Evolutionary conservation across 1,284 basidiomycete species (phyloP).

Genomic region (Cutaneotrichosporon curvatum): DNA sequence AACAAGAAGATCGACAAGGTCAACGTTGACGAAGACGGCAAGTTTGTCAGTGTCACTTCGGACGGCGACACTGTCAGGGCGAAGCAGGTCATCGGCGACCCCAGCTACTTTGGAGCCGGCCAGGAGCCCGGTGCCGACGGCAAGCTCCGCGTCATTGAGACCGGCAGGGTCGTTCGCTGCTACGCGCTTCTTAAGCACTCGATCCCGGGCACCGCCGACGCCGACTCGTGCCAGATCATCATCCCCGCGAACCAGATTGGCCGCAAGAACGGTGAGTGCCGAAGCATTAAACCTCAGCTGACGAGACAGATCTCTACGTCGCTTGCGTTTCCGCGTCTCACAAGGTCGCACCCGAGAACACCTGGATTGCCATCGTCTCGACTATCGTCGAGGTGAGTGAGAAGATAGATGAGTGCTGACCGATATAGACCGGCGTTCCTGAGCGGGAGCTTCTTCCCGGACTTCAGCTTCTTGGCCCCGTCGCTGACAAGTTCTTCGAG

Average conservation of each 20-base stretch:
- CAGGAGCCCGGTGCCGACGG: conserved; percentile 52
- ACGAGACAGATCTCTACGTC: conserved; percentile 90
- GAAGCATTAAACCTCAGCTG: conserved; percentile 2
- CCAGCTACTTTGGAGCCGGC: conserved; percentile 83
- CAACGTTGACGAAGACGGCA: conserved; percentile 74
- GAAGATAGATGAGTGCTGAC: not conserved
- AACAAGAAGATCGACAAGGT: conserved; percentile 93
- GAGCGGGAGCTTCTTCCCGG: conserved; percentile 89
- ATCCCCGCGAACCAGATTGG: conserved; percentile 98
- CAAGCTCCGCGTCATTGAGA: conserved; percentile 81
- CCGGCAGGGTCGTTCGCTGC: conserved; percentile 89
- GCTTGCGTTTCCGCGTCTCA: conserved; percentile 94
- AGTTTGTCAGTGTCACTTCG: conserved; percentile 86
- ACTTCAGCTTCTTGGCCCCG: conserved; percentile 83
- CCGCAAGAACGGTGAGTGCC: conserved; percentile 73
- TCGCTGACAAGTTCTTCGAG: conserved; percentile 95
- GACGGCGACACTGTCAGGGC: conserved; percentile 92
- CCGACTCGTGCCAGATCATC: conserved; percentile 88
- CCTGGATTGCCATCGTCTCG: conserved; percentile 95
- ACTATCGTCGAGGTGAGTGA: conserved; percentile 94
- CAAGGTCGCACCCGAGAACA: conserved; percentile 90
- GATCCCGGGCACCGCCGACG: conserved; percentile 93
- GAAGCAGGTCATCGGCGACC: conserved; percentile 96
- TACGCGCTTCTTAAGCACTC: conserved; percentile 99
- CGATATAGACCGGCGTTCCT: conserved; percentile 49